Evolutionary conservation across 768 basidiomycete genomes (phyloP).

Genomic region (Lactifluus rugatus): DNA sequence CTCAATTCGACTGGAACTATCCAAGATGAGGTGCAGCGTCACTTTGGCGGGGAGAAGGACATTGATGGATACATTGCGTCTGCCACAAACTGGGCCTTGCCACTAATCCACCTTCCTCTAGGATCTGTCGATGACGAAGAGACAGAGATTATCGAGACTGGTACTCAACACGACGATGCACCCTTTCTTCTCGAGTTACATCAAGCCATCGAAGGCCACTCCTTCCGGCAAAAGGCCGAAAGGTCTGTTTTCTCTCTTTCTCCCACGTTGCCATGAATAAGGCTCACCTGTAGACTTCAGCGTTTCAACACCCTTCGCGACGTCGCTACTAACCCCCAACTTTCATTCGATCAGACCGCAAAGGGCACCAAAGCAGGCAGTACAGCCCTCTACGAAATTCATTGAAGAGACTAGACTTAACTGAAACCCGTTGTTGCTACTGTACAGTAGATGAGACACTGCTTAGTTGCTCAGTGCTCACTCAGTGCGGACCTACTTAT

Average conservation of each 20-base stretch:
- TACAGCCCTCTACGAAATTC: too few relatives aligned
- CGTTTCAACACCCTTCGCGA: too few relatives aligned
- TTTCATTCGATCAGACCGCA: too few relatives aligned
- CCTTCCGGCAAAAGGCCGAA: slow-evolving; percentile 6
- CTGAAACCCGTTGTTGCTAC: too few relatives aligned
- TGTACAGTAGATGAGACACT: too few relatives aligned
- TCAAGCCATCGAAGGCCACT: slow-evolving; percentile 9
- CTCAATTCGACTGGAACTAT: slow-evolving; percentile 2
- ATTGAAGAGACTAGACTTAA: too few relatives aligned
- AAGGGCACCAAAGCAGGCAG: too few relatives aligned
- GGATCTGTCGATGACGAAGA: slow-evolving; percentile 5
- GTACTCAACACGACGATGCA: slow-evolving; percentile 14
- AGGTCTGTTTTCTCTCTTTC: not conserved
- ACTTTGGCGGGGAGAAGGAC: slow-evolving; percentile 8
- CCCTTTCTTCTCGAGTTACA: slow-evolving; percentile 12
- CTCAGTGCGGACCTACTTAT: too few relatives aligned
- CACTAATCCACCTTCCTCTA: not conserved
- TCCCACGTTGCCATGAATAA: not conserved
- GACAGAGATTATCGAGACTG: not conserved
- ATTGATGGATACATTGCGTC: slow-evolving; percentile 9
- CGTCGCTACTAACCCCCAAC: too few relatives aligned
- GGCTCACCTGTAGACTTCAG: slow-evolving; percentile 1
- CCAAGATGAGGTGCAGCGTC: slow-evolving; percentile 7
- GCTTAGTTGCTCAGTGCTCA: too few relatives aligned
- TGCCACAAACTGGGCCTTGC: not conserved